Conservation (phyloP, 2,329 filamentous ascomycete species). For the Decorospora gaudefroyi region DNA sequence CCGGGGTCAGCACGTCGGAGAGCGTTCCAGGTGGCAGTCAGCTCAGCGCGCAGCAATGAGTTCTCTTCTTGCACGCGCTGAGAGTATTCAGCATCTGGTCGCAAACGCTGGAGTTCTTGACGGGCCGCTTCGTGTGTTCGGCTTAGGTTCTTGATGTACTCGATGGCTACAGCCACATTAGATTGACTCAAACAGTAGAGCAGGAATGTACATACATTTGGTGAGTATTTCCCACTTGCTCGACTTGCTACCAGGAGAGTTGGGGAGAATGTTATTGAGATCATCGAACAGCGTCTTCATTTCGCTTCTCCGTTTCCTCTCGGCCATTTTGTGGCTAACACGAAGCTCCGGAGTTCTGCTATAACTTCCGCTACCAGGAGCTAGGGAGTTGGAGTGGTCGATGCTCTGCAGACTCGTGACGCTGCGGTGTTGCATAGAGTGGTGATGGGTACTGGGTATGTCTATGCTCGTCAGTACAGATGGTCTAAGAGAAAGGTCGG, state of each 20-base stretch:
- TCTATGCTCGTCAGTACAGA: slow-evolving; percentile 42
- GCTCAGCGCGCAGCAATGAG: slow-evolving; percentile 53
- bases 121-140: slow-evolving; percentile 48
- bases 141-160: slow-evolving; percentile 53
- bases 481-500: slow-evolving; percentile 10
- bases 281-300: slow-evolving; percentile 90
- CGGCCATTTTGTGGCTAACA: slow-evolving; percentile 82
- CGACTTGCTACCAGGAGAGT: slow-evolving; percentile 80
- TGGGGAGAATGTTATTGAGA: slow-evolving; percentile 75
- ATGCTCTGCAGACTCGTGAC: slow-evolving; percentile 67
- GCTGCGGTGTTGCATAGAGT: slow-evolving; percentile 74
- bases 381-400: slow-evolving; percentile 57
- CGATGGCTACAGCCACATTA: slow-evolving; percentile 50
- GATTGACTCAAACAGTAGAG: slow-evolving; percentile 7
- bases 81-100: slow-evolving; percentile 51
- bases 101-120: slow-evolving; percentile 49
- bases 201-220: slow-evolving; percentile 66
- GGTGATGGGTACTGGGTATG: slow-evolving; percentile 65
- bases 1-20: slow-evolving; percentile 54
- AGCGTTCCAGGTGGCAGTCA: slow-evolving; percentile 53
- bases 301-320: slow-evolving; percentile 80
- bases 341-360: slow-evolving; percentile 80
- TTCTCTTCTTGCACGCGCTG: slow-evolving; percentile 54
- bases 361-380: slow-evolving; percentile 71
- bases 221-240: slow-evolving; percentile 90